phyloP scores from a whole-genome alignment of 225 moss, liverwort and hornwort genomes.

The Climacium dendroides region DNA sequence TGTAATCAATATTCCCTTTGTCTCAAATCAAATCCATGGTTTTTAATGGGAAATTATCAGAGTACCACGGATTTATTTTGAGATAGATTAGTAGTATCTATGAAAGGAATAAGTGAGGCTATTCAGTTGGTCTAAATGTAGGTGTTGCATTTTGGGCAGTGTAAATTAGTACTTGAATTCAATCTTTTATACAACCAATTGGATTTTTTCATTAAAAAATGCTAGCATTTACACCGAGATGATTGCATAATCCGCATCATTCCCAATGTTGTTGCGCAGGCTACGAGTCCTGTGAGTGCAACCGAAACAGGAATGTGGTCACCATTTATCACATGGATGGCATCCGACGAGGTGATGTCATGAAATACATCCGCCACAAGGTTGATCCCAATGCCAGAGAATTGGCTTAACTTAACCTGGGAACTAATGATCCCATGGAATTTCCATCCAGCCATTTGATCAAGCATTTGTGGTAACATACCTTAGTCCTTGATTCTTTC shows the following conservation, averaged over 20 bases:
- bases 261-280: neutral
- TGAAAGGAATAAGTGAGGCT: neutral
- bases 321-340: constrained; percentile 14
- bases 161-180: neutral
- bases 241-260: neutral
- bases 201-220: neutral
- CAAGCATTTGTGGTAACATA: neutral
- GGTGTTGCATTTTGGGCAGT: neutral
- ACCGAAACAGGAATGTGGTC: constrained; percentile 11
- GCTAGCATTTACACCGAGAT: neutral
- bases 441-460: neutral
- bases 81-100: neutral
- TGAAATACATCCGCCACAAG: neutral
- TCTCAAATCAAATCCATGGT: too few relatives aligned
- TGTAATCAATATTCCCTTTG: too few relatives aligned
- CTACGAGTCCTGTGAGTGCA: constrained; percentile 17
- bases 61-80: too few relatives aligned
- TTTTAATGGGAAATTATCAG: too few relatives aligned
- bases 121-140: neutral
- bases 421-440: neutral
- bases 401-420: neutral
- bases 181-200: neutral
- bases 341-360: neutral
- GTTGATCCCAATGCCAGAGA: constrained; percentile 20
- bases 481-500: neutral